Base-by-base conservation (phyloP, 345 rosid species). In the Rhodamnia rubescens region DNA sequence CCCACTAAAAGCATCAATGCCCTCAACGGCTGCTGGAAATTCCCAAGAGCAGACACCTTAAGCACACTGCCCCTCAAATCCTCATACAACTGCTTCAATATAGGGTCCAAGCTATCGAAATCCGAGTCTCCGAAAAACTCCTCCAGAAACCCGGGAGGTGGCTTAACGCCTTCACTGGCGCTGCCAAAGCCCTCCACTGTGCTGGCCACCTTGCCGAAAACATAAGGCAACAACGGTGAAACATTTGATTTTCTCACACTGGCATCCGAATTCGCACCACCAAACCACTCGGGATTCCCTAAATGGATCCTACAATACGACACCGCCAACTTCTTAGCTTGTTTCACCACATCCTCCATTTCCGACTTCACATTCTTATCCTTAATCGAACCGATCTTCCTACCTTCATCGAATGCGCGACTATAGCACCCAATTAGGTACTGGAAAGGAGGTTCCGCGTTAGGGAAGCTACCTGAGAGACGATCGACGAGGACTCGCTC, bases 401-500 rank as follows among this genome's bases (percentile, higher is more conserved):
- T 95, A 57, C 90, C 89, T 87, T 98, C 99, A 53, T 96, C 99
- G 85, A 85, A 81, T 0, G 98, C 97, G 2, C 99, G 96, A 81
- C 96, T 92, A 87, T 92, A 96, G 82, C 96, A 95, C 7, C 95
- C 96, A 52, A 94, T 44, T 51, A 98, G 92, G 86, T 96, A 98
- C n/a, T 89, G 85, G 27, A 96, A 93, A 7, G 94, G 91, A 24
- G 95, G 92, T 51, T 95, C 97, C 0, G 91, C 94, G 47, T 85
- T 47, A 9, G 93, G 90, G 87, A 92, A 95, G 86, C 89, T 82
- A 8, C 98, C 98, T 64, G 96, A 91, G 61, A 98, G 93, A 69
- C 99, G 98, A 88, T 96, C 99, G 40, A 98, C 90, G 11, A 97
- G 86, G 8, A 95, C 91, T 47, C 98, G 90, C 87, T 97, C 99